Evolutionary conservation across 345 rosid species (phyloP).

Genomic region (Hevea brasiliensis): DNA sequence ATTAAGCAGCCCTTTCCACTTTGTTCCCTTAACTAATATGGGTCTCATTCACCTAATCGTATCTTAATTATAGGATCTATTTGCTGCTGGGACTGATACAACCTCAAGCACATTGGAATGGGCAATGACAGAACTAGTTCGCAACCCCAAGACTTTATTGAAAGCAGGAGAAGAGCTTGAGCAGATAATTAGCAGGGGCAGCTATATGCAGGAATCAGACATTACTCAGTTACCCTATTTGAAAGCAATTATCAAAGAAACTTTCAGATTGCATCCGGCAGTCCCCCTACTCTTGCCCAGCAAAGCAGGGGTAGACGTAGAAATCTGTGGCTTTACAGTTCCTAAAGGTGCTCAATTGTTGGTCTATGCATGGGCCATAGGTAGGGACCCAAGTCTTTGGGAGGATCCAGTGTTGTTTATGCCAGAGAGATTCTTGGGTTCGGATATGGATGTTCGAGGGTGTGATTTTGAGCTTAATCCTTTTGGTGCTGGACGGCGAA

Average conservation of each 20-base stretch:
- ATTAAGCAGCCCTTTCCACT: too few species aligned
- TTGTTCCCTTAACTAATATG: too few species aligned
- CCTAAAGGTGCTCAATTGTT: conserved; percentile 10
- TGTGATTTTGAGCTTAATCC: conserved; percentile 4
- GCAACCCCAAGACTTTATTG: neutral
- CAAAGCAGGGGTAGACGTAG: neutral
- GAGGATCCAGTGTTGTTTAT: neutral
- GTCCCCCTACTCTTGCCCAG: neutral
- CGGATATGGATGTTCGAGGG: neutral
- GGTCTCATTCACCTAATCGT: too few species aligned
- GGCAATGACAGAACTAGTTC: conserved; percentile 32
- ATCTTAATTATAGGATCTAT: conserved; percentile 47
- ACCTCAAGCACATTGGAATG: conserved; percentile 29
- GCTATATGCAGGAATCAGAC: conserved; percentile 33
- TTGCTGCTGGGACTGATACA: too few species aligned
- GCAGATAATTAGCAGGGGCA: conserved; percentile 19
- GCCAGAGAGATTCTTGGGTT: conserved; percentile 10
- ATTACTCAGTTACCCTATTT: conserved; percentile 7
- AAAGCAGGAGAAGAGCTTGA: conserved; percentile 33
- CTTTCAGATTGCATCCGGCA: neutral
- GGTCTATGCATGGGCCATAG: conserved; percentile 32
- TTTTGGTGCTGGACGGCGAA: conserved; percentile 9
- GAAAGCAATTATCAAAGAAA: conserved; percentile 8
- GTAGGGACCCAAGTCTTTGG: conserved; percentile 2
- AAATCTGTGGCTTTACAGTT: neutral